phyloP scores from a whole-genome alignment of 2,329 filamentous ascomycete genomes.

The Tolypocladium tropicale region DNA sequence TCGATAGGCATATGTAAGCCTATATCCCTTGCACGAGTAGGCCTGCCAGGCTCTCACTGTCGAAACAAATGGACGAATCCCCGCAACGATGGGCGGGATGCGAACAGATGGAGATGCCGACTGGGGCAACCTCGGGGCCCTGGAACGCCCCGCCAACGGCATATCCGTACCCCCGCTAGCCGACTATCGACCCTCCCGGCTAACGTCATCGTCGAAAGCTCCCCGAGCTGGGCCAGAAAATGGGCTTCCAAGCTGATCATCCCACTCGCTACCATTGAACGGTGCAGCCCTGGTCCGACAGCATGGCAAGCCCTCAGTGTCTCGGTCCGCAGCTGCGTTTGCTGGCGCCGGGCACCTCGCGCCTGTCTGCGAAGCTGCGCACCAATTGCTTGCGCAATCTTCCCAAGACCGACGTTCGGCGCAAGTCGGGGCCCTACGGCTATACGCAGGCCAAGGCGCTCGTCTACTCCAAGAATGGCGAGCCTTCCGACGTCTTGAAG shows the following conservation, averaged over 20 bases:
- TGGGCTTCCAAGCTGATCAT: neutral
- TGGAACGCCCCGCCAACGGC: neutral
- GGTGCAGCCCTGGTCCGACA: neutral
- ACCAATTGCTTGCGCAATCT: conserved; percentile 6
- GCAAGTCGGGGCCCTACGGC: conserved; percentile 57
- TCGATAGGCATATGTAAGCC: neutral
- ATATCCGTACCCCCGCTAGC: neutral
- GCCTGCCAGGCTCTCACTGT: neutral
- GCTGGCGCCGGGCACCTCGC: conserved; percentile 10
- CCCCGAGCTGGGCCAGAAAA: neutral
- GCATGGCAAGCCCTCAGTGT: conserved; percentile 14
- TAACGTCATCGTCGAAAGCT: neutral
- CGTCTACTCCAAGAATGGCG: conserved; percentile 63
- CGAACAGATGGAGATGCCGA: neutral
- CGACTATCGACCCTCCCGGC: neutral
- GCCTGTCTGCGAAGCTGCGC: conserved; percentile 11
- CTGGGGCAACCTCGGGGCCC: neutral
- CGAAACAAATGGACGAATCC: neutral
- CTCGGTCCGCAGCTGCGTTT: conserved; percentile 9
- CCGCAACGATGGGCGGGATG: too few species aligned
- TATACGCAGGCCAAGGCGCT: conserved; percentile 82
- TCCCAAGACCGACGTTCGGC: conserved; percentile 23
- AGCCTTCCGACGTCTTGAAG: conserved; percentile 61
- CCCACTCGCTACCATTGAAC: neutral
- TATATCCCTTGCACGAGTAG: neutral